Evolutionary conservation across 2,329 filamentous ascomycete species (phyloP), one percentile per base, ranked within the genome.

Genomic region (Arthroderma sp.): DNA sequence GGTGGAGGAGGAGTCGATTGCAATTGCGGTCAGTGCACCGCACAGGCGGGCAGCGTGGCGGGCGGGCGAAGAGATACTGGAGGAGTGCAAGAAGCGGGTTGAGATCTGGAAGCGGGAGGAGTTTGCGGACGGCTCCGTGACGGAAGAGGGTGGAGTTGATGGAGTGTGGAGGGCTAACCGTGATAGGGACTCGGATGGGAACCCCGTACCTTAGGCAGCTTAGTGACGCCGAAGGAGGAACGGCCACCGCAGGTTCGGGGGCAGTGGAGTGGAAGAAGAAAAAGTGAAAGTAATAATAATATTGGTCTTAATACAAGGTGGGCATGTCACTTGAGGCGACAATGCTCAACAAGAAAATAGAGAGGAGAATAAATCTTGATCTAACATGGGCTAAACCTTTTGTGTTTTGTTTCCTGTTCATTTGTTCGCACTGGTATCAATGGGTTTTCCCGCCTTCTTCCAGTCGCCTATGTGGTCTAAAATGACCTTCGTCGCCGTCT

Each of bases 101-200:
- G 91, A 98, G 69, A 81, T 98, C 36, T 95, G 89, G 89, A 95
- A 95, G 67, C 71, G 79, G 52, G 89, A 96, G 67, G 83, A 86
- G 61, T 95, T 95, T 69, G 78, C 75, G 38, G 81, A 75, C 1
- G 81, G 79, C 22, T 36, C 54, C 15, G 81, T 83, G 50, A 84
- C 80, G 10, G 72, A 42, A 27, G 81, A 79, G 15, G 34, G 36
- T 34, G 77, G 80, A 46, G 82, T 77, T 3, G 68, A 56, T n/a
- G 63, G 74, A 5, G 74, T 91, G 38, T 95, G 88, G 88, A 80
- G 86, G 65, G 85, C 84, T 49, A 95, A 95, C 65, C 68, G 81
- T 51, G 87, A 94, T 64, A 83, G 83, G 6, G 68, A 71, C 48
- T 63, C 67, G 40, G 81, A 60, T 47, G 63, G 63, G 46, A 62